These are phyloP conservation scores for Jacaranda mimosifolia DNA, from an alignment of 257 asterid genomes.

Conservation along the genomic window DNA sequence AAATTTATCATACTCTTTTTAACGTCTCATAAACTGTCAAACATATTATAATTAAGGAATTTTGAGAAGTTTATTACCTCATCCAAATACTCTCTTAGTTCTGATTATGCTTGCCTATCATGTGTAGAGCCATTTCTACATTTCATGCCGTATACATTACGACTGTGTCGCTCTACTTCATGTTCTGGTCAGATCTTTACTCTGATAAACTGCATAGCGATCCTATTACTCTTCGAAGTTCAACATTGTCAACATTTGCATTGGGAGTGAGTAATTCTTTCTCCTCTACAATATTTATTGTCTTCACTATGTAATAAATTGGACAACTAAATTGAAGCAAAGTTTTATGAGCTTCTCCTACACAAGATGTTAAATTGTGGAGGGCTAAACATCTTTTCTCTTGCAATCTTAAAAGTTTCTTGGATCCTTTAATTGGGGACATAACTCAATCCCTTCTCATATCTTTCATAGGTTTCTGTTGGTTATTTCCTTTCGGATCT, in stretches of 20 bases:
- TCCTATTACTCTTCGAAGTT: conserved; percentile 60
- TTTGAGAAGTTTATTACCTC: too few relatives aligned
- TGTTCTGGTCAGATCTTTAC: conserved; percentile 70
- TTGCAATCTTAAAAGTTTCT: too few relatives aligned
- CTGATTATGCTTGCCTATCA: conserved; percentile 14
- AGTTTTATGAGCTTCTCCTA: too few relatives aligned
- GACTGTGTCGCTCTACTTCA: conserved; percentile 62
- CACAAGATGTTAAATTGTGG: too few relatives aligned
- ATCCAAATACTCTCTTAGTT: background rate
- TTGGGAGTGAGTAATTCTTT: conserved; percentile 68
- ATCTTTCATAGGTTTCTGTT: conserved; percentile 62
- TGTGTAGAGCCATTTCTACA: conserved; percentile 77
- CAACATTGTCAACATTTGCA: conserved; percentile 60
- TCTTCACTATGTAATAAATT: too few relatives aligned
- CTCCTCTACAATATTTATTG: background rate
- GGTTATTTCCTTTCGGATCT: conserved; percentile 86
- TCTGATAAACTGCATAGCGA: conserved; percentile 45
- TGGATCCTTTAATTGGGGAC: background rate
- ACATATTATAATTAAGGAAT: too few relatives aligned
- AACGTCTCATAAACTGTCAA: too few relatives aligned
- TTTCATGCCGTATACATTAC: conserved; percentile 72
- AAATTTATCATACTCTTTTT: too few relatives aligned
- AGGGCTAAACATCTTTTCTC: too few relatives aligned
- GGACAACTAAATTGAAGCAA: background rate
- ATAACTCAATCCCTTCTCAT: background rate